Base-by-base conservation (phyloP, 2,329 filamentous ascomycete genomes). In the Xylariales sp. region DNA sequence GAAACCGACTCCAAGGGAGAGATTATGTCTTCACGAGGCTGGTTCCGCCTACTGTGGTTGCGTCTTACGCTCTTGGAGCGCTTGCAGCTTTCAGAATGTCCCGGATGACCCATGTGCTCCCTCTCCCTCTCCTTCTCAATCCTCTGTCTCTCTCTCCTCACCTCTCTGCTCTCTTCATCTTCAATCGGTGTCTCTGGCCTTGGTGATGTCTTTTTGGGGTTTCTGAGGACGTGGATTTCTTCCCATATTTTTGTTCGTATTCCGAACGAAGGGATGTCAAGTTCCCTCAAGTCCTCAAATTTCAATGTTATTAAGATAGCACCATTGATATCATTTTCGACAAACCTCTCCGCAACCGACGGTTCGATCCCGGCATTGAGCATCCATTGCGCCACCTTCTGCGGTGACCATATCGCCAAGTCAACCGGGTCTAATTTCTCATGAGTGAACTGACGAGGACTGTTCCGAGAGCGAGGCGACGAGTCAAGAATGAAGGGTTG, bases 311-410 rank as follows among this genome's bases (percentile, higher is more conserved):
- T 89, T 23, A 98, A 83, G 64, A 98, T 93, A 4, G 89, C 86
- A 14, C 95, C 95, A 32, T 91, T 93, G 78, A 99, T 97, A 77
- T 99, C 95, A 79, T 99, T 97, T 75, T 91, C 88, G 69, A 94
- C 86, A 75, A 99, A 97, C 73, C 91, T 93, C 75, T 97, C 90
- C 10, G 96, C 90, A 58, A 95, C 86, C 6, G 86, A 82, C 59
- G 89, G 82, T 78, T 97, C 94, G 77, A 97, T 90, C 73, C 93
- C 93, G 52, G 90, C 88, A 78, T 93, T 89, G 75, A 90, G 87
- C 93, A 97, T 96, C 88, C 93, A 96, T 76, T 92, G 89, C 63
- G 92, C 91, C 50, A 96, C 92, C 81, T 93, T 90, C 76, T 90
- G 86, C 3, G 92, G 90, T 14, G 88, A 86, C 93, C 92, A 96